phyloP scores from a whole-genome alignment of 1,139 yeast genomes.

The Kurtzmaniella quercitrusa region DNA sequence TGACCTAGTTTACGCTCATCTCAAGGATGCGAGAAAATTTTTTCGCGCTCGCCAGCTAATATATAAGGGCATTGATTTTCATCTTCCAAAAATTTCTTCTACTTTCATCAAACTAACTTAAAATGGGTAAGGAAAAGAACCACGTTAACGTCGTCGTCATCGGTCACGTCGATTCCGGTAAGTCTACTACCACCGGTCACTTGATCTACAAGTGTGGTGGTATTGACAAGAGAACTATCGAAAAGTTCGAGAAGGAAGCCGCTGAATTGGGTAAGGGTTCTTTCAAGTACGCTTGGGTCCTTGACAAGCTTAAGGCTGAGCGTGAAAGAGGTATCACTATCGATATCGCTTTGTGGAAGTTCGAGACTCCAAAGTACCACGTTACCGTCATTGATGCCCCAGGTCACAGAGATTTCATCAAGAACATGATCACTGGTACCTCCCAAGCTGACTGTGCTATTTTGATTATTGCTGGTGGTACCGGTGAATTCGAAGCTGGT shows the following conservation, averaged over 20 bases:
- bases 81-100: constrained; percentile 1
- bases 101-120: constrained; percentile 5
- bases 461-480: constrained; percentile 87
- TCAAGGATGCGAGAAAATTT: constrained; percentile 4
- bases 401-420: constrained; percentile 97
- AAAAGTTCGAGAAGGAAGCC: constrained; percentile 98
- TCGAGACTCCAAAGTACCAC: constrained; percentile 92
- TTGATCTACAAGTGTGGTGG: constrained; percentile 93
- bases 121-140: constrained; percentile 85
- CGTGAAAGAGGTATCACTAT: constrained; percentile 97
- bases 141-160: constrained; percentile 99
- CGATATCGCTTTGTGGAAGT: constrained; percentile 92
- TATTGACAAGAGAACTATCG: constrained; percentile 97
- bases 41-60: constrained; percentile 6
- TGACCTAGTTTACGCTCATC: constrained; percentile 6
- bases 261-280: constrained; percentile 98
- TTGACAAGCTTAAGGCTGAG: constrained; percentile 94
- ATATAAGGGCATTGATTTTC: constrained; percentile 7
- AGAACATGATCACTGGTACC: constrained; percentile 91
- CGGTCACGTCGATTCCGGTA: constrained; percentile 99
- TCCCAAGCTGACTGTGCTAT: constrained; percentile 94
- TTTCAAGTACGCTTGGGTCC: constrained; percentile 98
- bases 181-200: constrained; percentile 98
- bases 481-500: constrained; percentile 95
- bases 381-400: constrained; percentile 94